Conservation (phyloP, 1,284 basidiomycete genomes). For the Sporisorium scitamineum region DNA sequence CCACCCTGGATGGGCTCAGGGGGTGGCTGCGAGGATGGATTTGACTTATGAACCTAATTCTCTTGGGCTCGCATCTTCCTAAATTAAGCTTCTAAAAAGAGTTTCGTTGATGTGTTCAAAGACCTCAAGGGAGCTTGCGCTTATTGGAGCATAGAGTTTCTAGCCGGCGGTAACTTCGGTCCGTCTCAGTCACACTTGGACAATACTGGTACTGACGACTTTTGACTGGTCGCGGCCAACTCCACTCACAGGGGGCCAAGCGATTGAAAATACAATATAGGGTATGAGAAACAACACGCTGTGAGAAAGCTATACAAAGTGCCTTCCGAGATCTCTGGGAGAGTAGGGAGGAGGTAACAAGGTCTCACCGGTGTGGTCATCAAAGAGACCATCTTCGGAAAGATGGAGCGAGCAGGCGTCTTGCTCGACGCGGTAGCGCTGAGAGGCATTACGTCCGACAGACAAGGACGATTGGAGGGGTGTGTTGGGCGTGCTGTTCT, state of each 20-base stretch:
- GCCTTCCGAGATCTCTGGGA: slow-evolving; percentile 24
- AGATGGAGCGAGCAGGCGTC: slow-evolving; percentile 37
- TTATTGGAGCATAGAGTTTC: too few species aligned
- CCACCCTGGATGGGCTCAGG: too few species aligned
- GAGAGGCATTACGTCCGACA: slow-evolving; percentile 2
- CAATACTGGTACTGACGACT: too few species aligned
- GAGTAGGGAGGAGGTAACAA: slow-evolving; percentile 41
- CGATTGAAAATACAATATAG: background rate
- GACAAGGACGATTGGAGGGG: slow-evolving; percentile 1
- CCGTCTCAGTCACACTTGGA: too few species aligned
- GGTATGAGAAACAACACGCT: background rate
- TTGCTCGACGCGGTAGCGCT: slow-evolving; percentile 33
- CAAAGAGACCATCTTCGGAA: slow-evolving; percentile 33
- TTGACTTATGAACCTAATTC: too few species aligned
- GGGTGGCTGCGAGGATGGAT: too few species aligned
- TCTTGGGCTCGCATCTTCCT: too few species aligned
- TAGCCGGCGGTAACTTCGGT: too few species aligned
- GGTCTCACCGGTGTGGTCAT: slow-evolving; percentile 35
- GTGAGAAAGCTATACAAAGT: slow-evolving; percentile 20
- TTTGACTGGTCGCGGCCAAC: background rate
- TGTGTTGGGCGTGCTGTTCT: background rate
- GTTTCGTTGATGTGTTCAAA: too few species aligned
- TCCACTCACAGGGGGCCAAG: background rate
- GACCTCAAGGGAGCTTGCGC: too few species aligned
- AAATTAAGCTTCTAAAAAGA: too few species aligned